phyloP scores from a whole-genome alignment of 2,329 filamentous ascomycete genomes.

The Chaetomium strumarium region DNA sequence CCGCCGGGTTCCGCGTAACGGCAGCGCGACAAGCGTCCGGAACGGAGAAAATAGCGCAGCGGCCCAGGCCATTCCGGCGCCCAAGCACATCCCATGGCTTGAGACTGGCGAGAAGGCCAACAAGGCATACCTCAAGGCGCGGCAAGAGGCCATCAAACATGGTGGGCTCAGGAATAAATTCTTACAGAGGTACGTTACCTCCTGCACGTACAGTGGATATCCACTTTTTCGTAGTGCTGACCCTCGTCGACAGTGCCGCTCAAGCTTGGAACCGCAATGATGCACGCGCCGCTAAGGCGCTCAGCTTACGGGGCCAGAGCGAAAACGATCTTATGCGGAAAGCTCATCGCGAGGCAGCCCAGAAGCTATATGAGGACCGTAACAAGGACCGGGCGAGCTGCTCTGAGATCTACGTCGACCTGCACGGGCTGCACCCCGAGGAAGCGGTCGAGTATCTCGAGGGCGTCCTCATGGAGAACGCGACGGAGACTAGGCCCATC shows the following conservation, averaged over 20 bases:
- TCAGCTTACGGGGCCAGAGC: constrained; percentile 88
- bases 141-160: constrained; percentile 94
- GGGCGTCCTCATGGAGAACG: constrained; percentile 78
- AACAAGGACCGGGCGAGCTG: constrained; percentile 60
- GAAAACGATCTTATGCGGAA: constrained; percentile 98
- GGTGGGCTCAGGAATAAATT: constrained; percentile 96
- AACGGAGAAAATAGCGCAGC: constrained; percentile 73
- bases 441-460: constrained; percentile 94
- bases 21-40: constrained; percentile 57
- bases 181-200: constrained; percentile 66
- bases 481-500: constrained; percentile 64
- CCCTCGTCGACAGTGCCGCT: constrained; percentile 58
- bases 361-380: constrained; percentile 86
- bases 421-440: constrained; percentile 97
- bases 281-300: constrained; percentile 87
- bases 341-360: constrained; percentile 88
- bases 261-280: constrained; percentile 99
- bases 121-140: constrained; percentile 88
- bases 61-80: constrained; percentile 76
- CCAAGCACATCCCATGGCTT: constrained; percentile 92
- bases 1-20: constrained; percentile 57
- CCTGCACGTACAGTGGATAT: too few relatives aligned
- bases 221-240: constrained; percentile 7
- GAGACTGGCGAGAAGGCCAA: constrained; percentile 90
- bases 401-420: constrained; percentile 83